Evolutionary conservation across 805 yeast species (phyloP).

Genomic region (Kazachstania viticola): DNA sequence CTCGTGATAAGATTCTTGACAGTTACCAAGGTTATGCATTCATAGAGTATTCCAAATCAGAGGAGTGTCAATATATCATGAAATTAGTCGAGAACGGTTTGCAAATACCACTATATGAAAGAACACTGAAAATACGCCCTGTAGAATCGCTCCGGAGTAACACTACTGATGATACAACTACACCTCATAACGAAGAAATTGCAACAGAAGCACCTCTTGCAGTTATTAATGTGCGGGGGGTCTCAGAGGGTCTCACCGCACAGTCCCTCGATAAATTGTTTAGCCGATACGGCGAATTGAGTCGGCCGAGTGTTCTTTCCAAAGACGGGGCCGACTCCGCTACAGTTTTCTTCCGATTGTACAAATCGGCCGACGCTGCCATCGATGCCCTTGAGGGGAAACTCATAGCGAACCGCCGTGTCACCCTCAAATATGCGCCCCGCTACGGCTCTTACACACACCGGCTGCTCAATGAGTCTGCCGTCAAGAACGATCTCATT

Average conservation of each 20-base stretch:
- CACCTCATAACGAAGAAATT: too few species aligned
- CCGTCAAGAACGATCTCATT: too few species aligned
- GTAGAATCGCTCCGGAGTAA: too few species aligned
- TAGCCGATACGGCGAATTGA: too few species aligned
- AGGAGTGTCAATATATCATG: slow-evolving; percentile 62
- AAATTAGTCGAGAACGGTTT: slow-evolving; percentile 42
- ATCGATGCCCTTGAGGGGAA: slow-evolving; percentile 57
- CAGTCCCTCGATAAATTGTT: too few species aligned
- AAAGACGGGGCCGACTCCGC: slow-evolving; percentile 47
- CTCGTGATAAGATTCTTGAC: slow-evolving; percentile 62
- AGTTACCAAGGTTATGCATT: slow-evolving; percentile 84
- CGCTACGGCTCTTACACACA: too few species aligned
- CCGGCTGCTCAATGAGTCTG: too few species aligned
- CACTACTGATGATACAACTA: slow-evolving; percentile 15
- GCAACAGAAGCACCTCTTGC: too few species aligned
- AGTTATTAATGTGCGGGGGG: too few species aligned
- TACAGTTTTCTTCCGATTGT: slow-evolving; percentile 50
- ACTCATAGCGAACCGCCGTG: slow-evolving; percentile 52
- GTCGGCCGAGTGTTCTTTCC: too few species aligned
- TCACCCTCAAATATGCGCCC: slow-evolving; percentile 52
- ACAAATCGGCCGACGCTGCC: slow-evolving; percentile 62
- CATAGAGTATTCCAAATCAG: slow-evolving; percentile 48
- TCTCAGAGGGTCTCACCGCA: too few species aligned
- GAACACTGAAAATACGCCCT: slow-evolving; percentile 43
- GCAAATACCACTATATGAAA: slow-evolving; percentile 40